phyloP scores from a whole-genome alignment of 2,329 filamentous ascomycete genomes.

The Hirsutella minnesotensis region DNA sequence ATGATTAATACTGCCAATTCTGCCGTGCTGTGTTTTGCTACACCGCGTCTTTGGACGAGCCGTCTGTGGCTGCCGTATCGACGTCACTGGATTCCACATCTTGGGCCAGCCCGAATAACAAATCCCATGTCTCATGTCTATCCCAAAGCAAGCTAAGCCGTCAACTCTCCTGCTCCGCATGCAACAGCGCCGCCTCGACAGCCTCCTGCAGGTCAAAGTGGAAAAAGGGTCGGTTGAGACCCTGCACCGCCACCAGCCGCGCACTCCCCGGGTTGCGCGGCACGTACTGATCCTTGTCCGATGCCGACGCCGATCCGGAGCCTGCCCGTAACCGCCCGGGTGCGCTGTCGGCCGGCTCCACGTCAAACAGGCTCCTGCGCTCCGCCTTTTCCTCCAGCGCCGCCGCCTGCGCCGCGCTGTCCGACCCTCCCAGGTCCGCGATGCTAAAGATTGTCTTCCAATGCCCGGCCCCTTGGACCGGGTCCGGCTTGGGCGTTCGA shows the following conservation, averaged over 20 bases:
- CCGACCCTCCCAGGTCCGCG: slow-evolving; percentile 65
- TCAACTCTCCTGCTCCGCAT: slow-evolving; percentile 15
- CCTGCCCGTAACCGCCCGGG: slow-evolving; percentile 1
- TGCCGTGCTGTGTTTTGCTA: no score
- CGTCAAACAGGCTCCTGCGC: slow-evolving; percentile 12
- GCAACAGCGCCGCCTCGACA: slow-evolving; percentile 29
- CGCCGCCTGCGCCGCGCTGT: slow-evolving; percentile 46
- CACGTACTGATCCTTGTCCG: slow-evolving; percentile 13
- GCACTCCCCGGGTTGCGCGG: slow-evolving; percentile 15
- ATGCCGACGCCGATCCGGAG: slow-evolving; percentile 6
- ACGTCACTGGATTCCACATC: no score
- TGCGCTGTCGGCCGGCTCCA: slow-evolving; percentile 14
- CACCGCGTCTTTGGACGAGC: no score
- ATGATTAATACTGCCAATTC: no score
- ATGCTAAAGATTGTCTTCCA: slow-evolving; percentile 83
- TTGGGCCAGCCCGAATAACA: no score
- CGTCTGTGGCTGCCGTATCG: not conserved
- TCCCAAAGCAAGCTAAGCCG: not conserved
- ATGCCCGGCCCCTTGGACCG: slow-evolving; percentile 12
- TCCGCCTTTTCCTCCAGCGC: slow-evolving; percentile 47
- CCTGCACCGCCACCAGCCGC: slow-evolving; percentile 26
- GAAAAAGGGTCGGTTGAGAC: slow-evolving; percentile 39
- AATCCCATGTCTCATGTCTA: not conserved
- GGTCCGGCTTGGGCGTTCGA: slow-evolving; percentile 16
- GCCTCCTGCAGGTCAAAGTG: slow-evolving; percentile 39